These are phyloP conservation scores for Fusarium decemcellulare DNA, from an alignment of 2,329 filamentous ascomycete genomes.

Conservation along the genomic window DNA sequence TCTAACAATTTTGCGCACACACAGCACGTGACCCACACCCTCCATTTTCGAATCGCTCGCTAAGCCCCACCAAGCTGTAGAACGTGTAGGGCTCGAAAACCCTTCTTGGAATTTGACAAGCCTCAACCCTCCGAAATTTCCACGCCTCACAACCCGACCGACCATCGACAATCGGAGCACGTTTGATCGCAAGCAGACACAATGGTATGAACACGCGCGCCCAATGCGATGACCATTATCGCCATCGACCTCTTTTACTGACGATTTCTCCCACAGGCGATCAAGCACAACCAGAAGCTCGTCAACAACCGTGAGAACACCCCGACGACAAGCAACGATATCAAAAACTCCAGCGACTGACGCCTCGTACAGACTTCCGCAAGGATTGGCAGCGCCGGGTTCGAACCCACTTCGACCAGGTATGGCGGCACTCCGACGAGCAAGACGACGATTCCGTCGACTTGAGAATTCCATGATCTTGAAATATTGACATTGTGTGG, in stretches of 20 bases:
- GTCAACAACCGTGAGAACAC: constrained; percentile 88
- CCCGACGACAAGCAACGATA: constrained; percentile 47
- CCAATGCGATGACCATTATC: constrained; percentile 41
- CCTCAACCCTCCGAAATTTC: constrained; percentile 56
- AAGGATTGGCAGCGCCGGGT: constrained; percentile 99
- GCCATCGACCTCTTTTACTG: constrained; percentile 44
- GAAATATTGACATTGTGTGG: constrained; percentile 53
- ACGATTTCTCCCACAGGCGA: constrained; percentile 73
- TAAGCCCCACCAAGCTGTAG: constrained; percentile 52
- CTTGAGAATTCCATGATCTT: constrained; percentile 32
- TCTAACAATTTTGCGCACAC: constrained; percentile 5
- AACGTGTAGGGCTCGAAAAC: constrained; percentile 59
- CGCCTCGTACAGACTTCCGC: constrained; percentile 82
- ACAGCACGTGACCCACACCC: constrained; percentile 43
- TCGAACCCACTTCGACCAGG: constrained; percentile 99
- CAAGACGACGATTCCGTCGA: constrained; percentile 28
- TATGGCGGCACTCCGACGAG: constrained; percentile 63
- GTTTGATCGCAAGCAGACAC: constrained; percentile 68
- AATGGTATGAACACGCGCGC: constrained; percentile 61
- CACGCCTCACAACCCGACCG: constrained; percentile 55
- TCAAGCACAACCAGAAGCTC: constrained; percentile 99
- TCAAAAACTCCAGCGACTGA: constrained; percentile 56
- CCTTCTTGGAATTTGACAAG: constrained; percentile 59
- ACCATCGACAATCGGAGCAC: constrained; percentile 60
- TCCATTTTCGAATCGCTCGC: constrained; percentile 33